Base-by-base conservation (phyloP, 2,329 filamentous ascomycete species). In the Tolypocladium tropicale region DNA sequence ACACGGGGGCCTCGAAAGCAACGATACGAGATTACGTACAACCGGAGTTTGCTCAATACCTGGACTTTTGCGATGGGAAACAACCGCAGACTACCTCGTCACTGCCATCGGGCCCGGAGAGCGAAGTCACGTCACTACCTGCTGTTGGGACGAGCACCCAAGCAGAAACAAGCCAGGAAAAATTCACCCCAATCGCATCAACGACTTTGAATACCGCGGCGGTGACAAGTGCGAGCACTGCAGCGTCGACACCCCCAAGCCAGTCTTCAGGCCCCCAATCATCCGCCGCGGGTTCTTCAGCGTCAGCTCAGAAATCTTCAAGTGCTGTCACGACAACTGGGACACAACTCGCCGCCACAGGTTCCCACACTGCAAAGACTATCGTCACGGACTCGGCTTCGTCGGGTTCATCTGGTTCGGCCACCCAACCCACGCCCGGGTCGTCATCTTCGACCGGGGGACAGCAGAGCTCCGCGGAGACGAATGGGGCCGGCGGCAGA, bases 1-100 rank as follows among this genome's bases (percentile, higher is more conserved):
- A 74, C 41, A 57, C 55, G 0, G 60, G 58, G 4, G 56, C 62
- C 11, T 54, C 56, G 5, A 70, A 70, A 56, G 43, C 67, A 2
- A 65, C 67, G 0, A 59, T 62, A 9, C 63, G 67, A 34, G 62
- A 65, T 1, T 75, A 77, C 57, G 58, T 78, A 1, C 57, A 63
- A 0, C 64, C 69, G 0, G 56, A 65, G 16, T 79, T 80, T 41
- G 28, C 53, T 0, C 77, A 81, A 60, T 82, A 69, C 55, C 6
- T 78, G 34, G 60, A 66, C 36, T 83, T 67, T 62, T 85, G 82
- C 61, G 28, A 65, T 0, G 66, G 66, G 7, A 58, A 51, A 6
- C 59, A 58, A n/a, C 54, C 66, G 1, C 54, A 58, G 4, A 59
- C 63, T 6, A 58, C 63, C 1, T 52, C 59, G 1, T 59, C 59